phyloP scores from a whole-genome alignment of 23 red algal genomes.

The Gracilaria caudata region DNA sequence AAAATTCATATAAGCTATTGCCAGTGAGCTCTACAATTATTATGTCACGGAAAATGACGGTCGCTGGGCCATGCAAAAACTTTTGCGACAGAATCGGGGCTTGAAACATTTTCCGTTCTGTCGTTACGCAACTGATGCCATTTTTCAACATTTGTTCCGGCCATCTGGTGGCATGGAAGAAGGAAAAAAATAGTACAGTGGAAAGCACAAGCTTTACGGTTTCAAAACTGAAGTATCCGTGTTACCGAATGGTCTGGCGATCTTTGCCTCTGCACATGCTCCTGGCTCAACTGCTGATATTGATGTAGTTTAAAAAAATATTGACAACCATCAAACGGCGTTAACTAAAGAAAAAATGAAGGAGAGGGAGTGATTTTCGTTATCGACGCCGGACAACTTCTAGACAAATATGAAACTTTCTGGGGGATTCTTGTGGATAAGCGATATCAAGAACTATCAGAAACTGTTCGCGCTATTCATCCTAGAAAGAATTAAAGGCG shows the following conservation, averaged over 20 bases:
- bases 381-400: not conserved
- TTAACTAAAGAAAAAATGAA: not conserved
- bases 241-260: not conserved
- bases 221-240: not conserved
- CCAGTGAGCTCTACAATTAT: not conserved
- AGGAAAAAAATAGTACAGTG: slow-evolving; percentile 18
- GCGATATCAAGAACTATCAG: not conserved
- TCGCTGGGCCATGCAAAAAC: not conserved
- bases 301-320: not conserved
- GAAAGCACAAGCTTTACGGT: not conserved
- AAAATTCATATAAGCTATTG: not conserved
- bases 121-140: not conserved
- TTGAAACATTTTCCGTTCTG: not conserved
- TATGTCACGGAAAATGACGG: not conserved
- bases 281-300: not conserved
- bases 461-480: slow-evolving; percentile 5
- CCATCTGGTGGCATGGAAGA: not conserved
- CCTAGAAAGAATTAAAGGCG: slow-evolving; percentile 5
- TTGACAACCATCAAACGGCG: not conserved
- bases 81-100: not conserved
- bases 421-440: slow-evolving; percentile 4
- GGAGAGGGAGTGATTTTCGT: not conserved
- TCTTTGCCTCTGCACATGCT: not conserved
- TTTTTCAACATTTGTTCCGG: not conserved
- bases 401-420: not conserved